Evolutionary conservation across 2,329 filamentous ascomycete genomes (phyloP).

Genomic region (Xylariaceae sp.): DNA sequence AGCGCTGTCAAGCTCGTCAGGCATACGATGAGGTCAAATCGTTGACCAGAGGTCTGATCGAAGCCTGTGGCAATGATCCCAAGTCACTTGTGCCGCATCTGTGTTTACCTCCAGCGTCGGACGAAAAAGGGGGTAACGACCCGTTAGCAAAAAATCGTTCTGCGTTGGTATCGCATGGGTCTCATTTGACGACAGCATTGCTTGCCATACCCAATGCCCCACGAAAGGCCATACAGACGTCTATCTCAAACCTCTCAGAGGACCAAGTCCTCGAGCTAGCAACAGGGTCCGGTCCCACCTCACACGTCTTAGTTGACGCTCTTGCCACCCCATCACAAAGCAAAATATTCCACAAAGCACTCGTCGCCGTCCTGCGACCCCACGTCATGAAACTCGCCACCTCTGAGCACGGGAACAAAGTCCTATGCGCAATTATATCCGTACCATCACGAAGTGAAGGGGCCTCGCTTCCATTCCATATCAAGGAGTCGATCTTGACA

Average conservation of each 20-base stretch:
- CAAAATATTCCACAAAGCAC: slow-evolving; percentile 54
- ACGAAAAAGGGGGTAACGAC: slow-evolving; percentile 36
- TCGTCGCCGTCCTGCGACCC: slow-evolving; percentile 48
- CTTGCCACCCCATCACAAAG: slow-evolving; percentile 47
- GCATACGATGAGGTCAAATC: slow-evolving; percentile 50
- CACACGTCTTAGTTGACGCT: slow-evolving; percentile 49
- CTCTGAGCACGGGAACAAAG: slow-evolving; percentile 50
- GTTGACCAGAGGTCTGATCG: slow-evolving; percentile 47
- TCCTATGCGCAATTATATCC: slow-evolving; percentile 48
- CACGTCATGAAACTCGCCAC: slow-evolving; percentile 45
- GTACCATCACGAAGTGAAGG: slow-evolving; percentile 49
- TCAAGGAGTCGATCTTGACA: slow-evolving; percentile 55
- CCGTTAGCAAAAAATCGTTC: slow-evolving; percentile 54
- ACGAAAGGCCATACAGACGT: slow-evolving; percentile 68
- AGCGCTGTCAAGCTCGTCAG: slow-evolving; percentile 72
- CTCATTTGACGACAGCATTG: slow-evolving; percentile 77
- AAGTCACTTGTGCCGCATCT: slow-evolving; percentile 49
- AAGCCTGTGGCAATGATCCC: slow-evolving; percentile 47
- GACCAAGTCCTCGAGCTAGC: slow-evolving; percentile 63
- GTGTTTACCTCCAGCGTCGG: slow-evolving; percentile 42
- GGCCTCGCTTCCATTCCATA: slow-evolving; percentile 52
- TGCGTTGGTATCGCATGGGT: slow-evolving; percentile 65
- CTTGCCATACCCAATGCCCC: slow-evolving; percentile 69
- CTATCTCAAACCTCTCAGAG: slow-evolving; percentile 59
- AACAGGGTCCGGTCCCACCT: slow-evolving; percentile 50